Conservation (phyloP, 1,284 basidiomycete species). For the Fomitopsis palustris region DNA sequence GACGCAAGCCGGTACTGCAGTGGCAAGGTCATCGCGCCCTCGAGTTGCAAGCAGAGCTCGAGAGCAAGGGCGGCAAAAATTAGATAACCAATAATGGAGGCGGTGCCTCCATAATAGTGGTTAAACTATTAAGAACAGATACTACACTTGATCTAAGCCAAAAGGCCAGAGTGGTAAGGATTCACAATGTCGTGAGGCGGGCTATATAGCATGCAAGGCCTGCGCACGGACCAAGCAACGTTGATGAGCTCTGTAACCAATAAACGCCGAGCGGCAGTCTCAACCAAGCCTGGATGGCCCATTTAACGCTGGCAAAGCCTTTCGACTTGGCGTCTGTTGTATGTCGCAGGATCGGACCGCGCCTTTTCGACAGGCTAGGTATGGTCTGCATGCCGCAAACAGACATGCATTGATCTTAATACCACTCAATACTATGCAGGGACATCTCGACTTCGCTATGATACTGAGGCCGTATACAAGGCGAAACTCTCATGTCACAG, state of each 20-base stretch:
- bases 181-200: background rate
- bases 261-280: background rate
- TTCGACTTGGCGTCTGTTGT: no score
- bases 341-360: no score
- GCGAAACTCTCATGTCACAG: no score
- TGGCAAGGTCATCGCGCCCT: conserved; percentile 27
- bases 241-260: background rate
- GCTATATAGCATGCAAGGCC: background rate
- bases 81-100: conserved; percentile 39
- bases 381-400: no score
- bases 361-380: no score
- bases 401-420: no score
- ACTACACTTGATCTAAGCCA: conserved; percentile 96
- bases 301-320: no score
- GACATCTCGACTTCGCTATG: no score
- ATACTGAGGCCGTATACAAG: no score
- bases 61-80: conserved; percentile 34
- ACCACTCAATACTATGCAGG: no score
- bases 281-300: background rate
- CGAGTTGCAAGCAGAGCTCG: conserved; percentile 30
- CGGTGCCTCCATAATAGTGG: conserved; percentile 55
- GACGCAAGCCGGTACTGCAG: conserved; percentile 28
- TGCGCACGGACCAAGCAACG: background rate
- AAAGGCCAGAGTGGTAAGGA: conserved; percentile 82
- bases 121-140: conserved; percentile 85